phyloP scores from a whole-genome alignment of 2,329 filamentous ascomycete species.

The Tolypocladium amazonense region DNA sequence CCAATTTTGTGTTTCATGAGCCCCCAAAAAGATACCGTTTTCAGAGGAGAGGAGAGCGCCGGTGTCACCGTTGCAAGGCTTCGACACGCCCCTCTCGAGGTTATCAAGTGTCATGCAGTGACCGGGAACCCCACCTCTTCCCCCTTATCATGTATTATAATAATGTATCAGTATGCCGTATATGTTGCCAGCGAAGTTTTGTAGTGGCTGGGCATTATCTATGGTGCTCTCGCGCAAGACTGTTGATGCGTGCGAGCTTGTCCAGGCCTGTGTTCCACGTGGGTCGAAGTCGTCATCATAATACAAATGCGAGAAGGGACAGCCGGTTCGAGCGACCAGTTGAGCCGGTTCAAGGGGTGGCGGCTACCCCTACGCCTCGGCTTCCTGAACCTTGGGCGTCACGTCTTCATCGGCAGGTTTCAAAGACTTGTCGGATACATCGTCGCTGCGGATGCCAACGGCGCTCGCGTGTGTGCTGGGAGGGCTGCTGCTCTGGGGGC shows the following conservation, averaged over 20 bases:
- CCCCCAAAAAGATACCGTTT: background rate
- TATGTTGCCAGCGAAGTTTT: constrained; percentile 5
- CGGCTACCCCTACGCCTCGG: constrained; percentile 15
- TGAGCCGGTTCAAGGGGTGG: background rate
- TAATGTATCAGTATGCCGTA: constrained; percentile 10
- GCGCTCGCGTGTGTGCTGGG: constrained; percentile 53
- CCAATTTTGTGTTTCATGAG: background rate
- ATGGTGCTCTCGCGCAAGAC: background rate
- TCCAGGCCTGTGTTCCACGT: background rate
- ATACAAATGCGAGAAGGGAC: background rate
- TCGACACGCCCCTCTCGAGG: background rate
- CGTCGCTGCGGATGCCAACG: constrained; percentile 24
- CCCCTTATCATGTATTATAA: constrained; percentile 7
- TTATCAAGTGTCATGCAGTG: background rate
- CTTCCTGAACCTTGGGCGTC: constrained; percentile 15
- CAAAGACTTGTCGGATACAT: constrained; percentile 13
- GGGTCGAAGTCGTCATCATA: background rate
- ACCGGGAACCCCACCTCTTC: background rate
- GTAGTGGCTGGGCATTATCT: constrained; percentile 4
- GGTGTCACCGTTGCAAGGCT: background rate
- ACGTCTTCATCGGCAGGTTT: constrained; percentile 6
- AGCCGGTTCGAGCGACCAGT: background rate
- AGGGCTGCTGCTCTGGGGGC: constrained; percentile 54
- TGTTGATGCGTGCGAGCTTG: background rate
- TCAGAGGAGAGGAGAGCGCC: background rate